phyloP scores from a whole-genome alignment of 2,329 filamentous ascomycete species.

The Aaosphaeria arxii region DNA sequence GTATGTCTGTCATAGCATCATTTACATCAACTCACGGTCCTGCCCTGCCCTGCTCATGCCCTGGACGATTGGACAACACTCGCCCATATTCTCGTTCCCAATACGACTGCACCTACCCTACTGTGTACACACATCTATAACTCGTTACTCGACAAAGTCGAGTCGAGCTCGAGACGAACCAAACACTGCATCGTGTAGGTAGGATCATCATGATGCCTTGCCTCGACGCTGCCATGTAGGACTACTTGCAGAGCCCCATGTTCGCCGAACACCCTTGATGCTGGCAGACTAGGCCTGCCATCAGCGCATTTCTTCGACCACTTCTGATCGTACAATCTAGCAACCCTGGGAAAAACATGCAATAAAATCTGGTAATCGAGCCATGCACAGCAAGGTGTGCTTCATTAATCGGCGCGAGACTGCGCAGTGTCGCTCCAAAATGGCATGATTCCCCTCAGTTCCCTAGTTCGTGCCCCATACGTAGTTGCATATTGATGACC shows the following conservation, averaged over 20 bases:
- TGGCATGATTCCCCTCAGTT: constrained; percentile 3
- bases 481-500: background rate
- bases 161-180: too few relatives aligned
- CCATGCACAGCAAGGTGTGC: constrained; percentile 1
- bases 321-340: too few relatives aligned
- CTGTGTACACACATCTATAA: too few relatives aligned
- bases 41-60: background rate
- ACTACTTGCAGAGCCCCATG: too few relatives aligned
- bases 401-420: background rate
- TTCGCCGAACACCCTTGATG: too few relatives aligned
- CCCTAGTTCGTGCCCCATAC: too few relatives aligned
- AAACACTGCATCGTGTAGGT: too few relatives aligned
- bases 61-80: background rate
- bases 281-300: too few relatives aligned
- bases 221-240: too few relatives aligned
- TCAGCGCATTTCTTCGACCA: too few relatives aligned
- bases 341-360: constrained; percentile 1
- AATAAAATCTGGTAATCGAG: constrained; percentile 2
- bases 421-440: constrained; percentile 5
- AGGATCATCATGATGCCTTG: too few relatives aligned
- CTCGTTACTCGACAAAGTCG: too few relatives aligned
- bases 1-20: background rate
- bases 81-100: background rate
- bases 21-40: background rate
- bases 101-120: background rate